Conservation (phyloP, 2,329 filamentous ascomycete species). For the Colletotrichum gloeosporioides region DNA sequence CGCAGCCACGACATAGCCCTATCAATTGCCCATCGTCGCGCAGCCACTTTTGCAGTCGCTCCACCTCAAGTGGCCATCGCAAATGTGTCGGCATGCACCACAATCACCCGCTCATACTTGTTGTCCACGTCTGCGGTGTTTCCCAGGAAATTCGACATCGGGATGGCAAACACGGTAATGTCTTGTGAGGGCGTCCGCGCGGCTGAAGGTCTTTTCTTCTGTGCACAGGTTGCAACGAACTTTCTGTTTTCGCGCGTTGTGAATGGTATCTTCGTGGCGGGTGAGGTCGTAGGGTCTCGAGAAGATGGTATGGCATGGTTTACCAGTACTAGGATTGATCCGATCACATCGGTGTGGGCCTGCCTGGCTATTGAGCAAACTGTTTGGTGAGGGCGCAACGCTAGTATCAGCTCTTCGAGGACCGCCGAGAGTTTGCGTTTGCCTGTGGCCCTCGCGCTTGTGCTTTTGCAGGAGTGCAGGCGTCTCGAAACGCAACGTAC, state of each 20-base stretch:
- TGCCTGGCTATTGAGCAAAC: slow-evolving; percentile 81
- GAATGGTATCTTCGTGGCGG: slow-evolving; percentile 95
- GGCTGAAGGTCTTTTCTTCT: slow-evolving; percentile 96
- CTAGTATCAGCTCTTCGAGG: slow-evolving; percentile 33
- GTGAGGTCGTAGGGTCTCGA: slow-evolving; percentile 96
- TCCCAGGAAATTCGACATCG: slow-evolving; percentile 81
- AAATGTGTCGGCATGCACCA: background rate
- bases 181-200: slow-evolving; percentile 90
- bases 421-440: slow-evolving; percentile 62
- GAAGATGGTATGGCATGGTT: slow-evolving; percentile 93
- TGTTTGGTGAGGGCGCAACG: slow-evolving; percentile 51
- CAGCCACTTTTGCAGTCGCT: background rate
- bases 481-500: slow-evolving; percentile 85
- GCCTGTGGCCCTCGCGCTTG: slow-evolving; percentile 90
- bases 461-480: slow-evolving; percentile 90
- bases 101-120: background rate
- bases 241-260: slow-evolving; percentile 93
- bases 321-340: slow-evolving; percentile 93
- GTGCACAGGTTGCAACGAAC: slow-evolving; percentile 91
- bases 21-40: background rate
- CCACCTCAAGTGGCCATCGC: background rate
- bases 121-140: slow-evolving; percentile 44
- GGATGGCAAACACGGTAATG: slow-evolving; percentile 96
- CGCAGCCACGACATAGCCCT: background rate
- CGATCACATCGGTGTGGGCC: slow-evolving; percentile 93